A percentile compares a stretch with the other conserved stretches of the same genome.
Evolutionary conservation across 2,329 filamentous ascomycete species (phyloP).

Genomic region (Pyricularia pennisetigena): DNA sequence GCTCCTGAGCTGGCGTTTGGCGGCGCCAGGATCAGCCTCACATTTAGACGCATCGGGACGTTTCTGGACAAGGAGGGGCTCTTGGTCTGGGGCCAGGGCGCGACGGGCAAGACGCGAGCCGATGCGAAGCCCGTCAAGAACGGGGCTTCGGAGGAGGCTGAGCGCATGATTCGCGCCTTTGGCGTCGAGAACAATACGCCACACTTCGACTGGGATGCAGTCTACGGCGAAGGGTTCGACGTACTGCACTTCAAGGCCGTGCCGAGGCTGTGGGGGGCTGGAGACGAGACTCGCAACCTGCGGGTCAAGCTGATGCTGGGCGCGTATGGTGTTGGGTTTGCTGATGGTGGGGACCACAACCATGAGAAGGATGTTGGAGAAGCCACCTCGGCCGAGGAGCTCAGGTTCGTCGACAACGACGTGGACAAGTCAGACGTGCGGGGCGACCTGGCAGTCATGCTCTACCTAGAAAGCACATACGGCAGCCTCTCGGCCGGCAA

Average conservation of each 20-base stretch:
- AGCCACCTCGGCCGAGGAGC: constrained; percentile 11
- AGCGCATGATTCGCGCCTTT: constrained; percentile 68
- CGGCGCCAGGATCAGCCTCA: constrained; percentile 80
- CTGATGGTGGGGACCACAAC: constrained; percentile 28
- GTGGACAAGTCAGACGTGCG: constrained; percentile 31
- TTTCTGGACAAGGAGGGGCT: constrained; percentile 58
- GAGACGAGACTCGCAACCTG: constrained; percentile 36
- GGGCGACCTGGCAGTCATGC: constrained; percentile 42
- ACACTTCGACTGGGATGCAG: constrained; percentile 62
- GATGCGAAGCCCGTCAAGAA: constrained; percentile 57
- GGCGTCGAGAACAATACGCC: constrained; percentile 70
- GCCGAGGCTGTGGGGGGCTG: constrained; percentile 39
- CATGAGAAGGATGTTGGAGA: constrained; percentile 14
- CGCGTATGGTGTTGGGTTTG: constrained; percentile 35
- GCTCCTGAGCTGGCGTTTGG: constrained; percentile 59
- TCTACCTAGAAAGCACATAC: constrained; percentile 50
- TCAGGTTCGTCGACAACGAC: constrained; percentile 49
- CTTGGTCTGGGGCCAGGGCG: constrained; percentile 88
- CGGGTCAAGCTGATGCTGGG: constrained; percentile 40
- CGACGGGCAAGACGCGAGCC: constrained; percentile 53
- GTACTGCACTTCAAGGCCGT: constrained; percentile 57
- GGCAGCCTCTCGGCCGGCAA: constrained; percentile 18
- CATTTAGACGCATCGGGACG: constrained; percentile 82
- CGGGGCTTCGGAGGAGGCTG: constrained; percentile 54
- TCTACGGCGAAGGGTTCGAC: constrained; percentile 77